phyloP scores from a whole-genome alignment of 2,329 filamentous ascomycete species.

The Teratosphaeria nubilosa region DNA sequence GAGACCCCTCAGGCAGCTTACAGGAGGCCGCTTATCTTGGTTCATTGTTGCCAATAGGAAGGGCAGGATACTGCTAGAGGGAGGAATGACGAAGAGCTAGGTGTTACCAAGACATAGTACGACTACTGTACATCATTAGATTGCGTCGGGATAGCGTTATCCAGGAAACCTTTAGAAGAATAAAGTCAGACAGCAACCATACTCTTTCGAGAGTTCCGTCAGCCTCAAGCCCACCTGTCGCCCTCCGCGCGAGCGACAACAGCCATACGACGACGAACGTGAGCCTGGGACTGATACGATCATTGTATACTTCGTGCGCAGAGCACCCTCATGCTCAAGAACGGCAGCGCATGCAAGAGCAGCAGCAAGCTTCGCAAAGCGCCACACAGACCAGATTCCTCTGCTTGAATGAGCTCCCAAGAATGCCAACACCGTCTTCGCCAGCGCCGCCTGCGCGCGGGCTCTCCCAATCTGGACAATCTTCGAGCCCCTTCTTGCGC shows the following conservation, averaged over 20 bases:
- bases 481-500: conserved; percentile 25
- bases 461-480: background rate
- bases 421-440: conserved; percentile 6
- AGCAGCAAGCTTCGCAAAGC: background rate
- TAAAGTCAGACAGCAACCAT: background rate
- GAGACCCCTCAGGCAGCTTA: background rate
- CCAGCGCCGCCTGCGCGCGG: background rate
- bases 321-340: conserved; percentile 4
- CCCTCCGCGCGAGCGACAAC: background rate
- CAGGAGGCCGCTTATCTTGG: background rate
- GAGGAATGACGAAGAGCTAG: background rate
- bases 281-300: conserved; percentile 1
- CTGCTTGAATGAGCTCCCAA: conserved; percentile 8
- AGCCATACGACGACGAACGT: background rate
- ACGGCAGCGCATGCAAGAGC: background rate
- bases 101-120: background rate
- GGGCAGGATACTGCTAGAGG: background rate
- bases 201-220: background rate
- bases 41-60: background rate
- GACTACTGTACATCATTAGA: background rate
- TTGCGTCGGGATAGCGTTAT: background rate
- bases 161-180: background rate
- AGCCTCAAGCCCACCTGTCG: background rate
- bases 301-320: conserved; percentile 5
- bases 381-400: conserved; percentile 1